Evolutionary conservation across 2,329 filamentous ascomycete genomes (phyloP), one percentile per base, ranked within the genome.

Genomic region (Shiraia bambusicola): DNA sequence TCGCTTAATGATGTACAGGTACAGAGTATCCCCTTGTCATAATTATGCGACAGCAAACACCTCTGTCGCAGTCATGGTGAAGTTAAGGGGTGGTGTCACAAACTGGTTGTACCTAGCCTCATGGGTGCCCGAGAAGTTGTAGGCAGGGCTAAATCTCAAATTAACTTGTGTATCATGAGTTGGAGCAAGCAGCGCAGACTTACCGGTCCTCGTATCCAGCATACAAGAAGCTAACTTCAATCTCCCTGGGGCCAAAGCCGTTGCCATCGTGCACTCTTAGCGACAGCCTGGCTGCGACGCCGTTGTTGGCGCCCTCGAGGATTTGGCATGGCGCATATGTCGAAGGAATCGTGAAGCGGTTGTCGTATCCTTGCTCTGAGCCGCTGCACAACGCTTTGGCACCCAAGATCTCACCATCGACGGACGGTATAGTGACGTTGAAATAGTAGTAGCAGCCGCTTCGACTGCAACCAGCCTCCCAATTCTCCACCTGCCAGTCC

Each of bases 391-490:
- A 41, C 4, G 48, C 56, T 26, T 42, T 49, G 11, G 49, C 51
- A 17, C 46, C 46, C 1, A 15, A 28, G 14, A 52, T 51, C n/a
- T 46, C 29, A 10, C 34, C 35, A 3, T 37, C 24, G 10, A 52
- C 36, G 2, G 38, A 39, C 2, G 55, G 57, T 2, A 55, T 40
- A 1, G 50, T 54, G 9, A 60, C 28, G 38, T 60, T 54, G 50
- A 59, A 59, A 43, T 45, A 24, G 47, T 57, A 59, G 42, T 40
- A 52, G 43, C 55, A 59, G 11, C 54, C 54, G n/a, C 10, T 9
- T 17, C 47, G 50, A 1, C 26, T 25, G 47, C 55, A 58, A 11
- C 57, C 55, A 2, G 52, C 50, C 6, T 46, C 28, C 53, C 48
- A 58, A 28, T 33, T 29, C 15, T 34, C 30, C 3, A 59, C 48